Conservation (phyloP, 257 asterid species). For the Ballota nigra region DNA sequence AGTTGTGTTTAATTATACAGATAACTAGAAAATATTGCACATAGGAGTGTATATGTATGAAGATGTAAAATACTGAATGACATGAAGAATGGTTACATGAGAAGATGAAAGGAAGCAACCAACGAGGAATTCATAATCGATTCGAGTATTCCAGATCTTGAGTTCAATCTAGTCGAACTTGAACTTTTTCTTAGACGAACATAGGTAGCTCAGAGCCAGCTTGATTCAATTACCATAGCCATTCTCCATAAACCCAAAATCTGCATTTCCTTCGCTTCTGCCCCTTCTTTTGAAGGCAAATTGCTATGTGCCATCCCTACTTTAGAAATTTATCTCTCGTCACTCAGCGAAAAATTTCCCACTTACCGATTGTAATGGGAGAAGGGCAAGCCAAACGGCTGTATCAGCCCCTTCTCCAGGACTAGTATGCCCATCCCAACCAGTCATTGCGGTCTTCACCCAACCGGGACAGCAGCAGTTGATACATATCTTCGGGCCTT, state of each 20-base stretch:
- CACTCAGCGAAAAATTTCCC: slow-evolving; percentile 90
- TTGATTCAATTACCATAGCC: too few species aligned
- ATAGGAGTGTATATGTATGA: background rate
- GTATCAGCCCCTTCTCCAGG: too few species aligned
- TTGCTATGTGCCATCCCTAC: background rate
- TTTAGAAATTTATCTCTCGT: slow-evolving; percentile 74
- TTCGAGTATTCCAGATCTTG: background rate
- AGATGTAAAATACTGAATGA: background rate
- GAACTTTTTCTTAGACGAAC: too few species aligned
- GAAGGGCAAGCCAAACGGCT: slow-evolving; percentile 90
- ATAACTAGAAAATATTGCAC: background rate
- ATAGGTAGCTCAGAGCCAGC: too few species aligned
- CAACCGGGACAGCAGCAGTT: slow-evolving; percentile 93
- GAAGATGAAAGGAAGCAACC: background rate
- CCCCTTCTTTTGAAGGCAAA: background rate
- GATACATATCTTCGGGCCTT: slow-evolving; percentile 61
- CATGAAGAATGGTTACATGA: background rate
- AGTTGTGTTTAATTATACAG: too few species aligned
- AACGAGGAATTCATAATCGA: background rate
- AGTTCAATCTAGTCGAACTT: too few species aligned
- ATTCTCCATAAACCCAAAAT: too few species aligned
- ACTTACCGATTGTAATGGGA: slow-evolving; percentile 47
- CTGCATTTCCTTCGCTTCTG: background rate
- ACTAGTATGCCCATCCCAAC: slow-evolving; percentile 73
- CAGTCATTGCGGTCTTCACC: slow-evolving; percentile 97